Conservation (phyloP, 2,329 filamentous ascomycete species). For the Cladosporium velox region DNA sequence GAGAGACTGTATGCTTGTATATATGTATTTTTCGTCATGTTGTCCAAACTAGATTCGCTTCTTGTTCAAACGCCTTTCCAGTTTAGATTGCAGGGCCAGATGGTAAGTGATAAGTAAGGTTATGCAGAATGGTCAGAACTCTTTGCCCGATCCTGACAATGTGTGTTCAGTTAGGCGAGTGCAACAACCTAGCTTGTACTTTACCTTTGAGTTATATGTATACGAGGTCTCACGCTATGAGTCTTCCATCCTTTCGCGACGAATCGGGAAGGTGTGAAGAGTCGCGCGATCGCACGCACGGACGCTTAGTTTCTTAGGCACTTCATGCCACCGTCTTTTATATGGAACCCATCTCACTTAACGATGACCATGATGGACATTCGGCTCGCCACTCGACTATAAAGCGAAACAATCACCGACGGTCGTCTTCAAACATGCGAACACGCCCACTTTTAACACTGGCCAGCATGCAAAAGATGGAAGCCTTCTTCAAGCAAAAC, state of each 20-base stretch:
- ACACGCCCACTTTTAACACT: not conserved
- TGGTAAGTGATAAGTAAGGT: not conserved
- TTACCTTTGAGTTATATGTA: not conserved
- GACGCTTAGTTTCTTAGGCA: not conserved
- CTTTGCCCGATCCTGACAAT: no score
- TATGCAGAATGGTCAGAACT: no score
- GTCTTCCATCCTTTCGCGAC: not conserved
- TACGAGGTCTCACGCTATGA: not conserved
- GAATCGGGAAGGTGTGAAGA: constrained; percentile 12
- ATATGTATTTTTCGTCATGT: not conserved
- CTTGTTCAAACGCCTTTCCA: not conserved
- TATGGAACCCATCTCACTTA: not conserved
- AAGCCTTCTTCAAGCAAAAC: not conserved
- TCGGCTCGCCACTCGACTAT: not conserved
- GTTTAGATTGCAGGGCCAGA: not conserved
- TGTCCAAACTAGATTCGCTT: not conserved
- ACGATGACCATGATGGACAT: not conserved
- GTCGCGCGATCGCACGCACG: not conserved
- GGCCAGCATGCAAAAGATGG: not conserved
- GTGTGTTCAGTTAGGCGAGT: not conserved
- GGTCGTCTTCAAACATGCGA: not conserved
- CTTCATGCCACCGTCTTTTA: not conserved
- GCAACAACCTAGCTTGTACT: not conserved
- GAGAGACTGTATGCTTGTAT: not conserved
- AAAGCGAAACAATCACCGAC: not conserved